Conservation (phyloP, 2,329 filamentous ascomycete species). For the Penicillium janthinellum region DNA sequence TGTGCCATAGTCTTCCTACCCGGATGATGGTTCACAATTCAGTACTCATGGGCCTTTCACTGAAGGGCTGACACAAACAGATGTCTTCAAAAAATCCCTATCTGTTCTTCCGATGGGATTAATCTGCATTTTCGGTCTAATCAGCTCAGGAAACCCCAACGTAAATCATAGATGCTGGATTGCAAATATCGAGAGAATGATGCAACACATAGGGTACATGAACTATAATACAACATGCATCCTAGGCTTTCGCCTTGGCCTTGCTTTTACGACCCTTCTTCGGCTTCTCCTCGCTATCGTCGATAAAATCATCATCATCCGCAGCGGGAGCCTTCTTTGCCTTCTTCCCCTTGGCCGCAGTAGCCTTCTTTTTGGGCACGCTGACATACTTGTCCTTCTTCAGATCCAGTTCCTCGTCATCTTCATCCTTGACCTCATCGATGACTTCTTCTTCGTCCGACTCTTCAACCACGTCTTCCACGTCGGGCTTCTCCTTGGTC, state of each 20-base stretch:
- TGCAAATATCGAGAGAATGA: not conserved
- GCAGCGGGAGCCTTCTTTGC: slow-evolving; percentile 38
- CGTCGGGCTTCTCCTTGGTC: slow-evolving; percentile 77
- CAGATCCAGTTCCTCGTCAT: slow-evolving; percentile 77
- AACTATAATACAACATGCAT: slow-evolving; percentile 14
- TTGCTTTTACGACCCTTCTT: slow-evolving; percentile 48
- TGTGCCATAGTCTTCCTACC: too few relatives aligned
- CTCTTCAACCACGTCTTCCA: slow-evolving; percentile 95
- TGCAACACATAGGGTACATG: not conserved
- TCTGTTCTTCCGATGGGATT: too few relatives aligned
- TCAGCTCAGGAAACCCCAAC: too few relatives aligned
- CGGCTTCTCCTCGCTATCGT: slow-evolving; percentile 56
- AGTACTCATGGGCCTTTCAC: too few relatives aligned
- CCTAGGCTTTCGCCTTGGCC: slow-evolving; percentile 30
- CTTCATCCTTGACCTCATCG: slow-evolving; percentile 60
- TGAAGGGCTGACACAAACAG: too few relatives aligned
- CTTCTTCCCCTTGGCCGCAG: slow-evolving; percentile 44
- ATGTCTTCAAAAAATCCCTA: too few relatives aligned
- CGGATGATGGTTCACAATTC: too few relatives aligned
- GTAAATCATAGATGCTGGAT: too few relatives aligned
- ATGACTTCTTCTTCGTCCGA: slow-evolving; percentile 72
- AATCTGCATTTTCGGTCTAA: too few relatives aligned
- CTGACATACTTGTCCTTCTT: slow-evolving; percentile 97
- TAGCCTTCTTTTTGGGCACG: slow-evolving; percentile 66
- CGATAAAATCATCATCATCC: slow-evolving; percentile 44